Percentiles rank a stretch among this genome's conserved stretches.
Conservation (phyloP, 2,329 filamentous ascomycete genomes). For the Ambrosiella xylebori region DNA sequence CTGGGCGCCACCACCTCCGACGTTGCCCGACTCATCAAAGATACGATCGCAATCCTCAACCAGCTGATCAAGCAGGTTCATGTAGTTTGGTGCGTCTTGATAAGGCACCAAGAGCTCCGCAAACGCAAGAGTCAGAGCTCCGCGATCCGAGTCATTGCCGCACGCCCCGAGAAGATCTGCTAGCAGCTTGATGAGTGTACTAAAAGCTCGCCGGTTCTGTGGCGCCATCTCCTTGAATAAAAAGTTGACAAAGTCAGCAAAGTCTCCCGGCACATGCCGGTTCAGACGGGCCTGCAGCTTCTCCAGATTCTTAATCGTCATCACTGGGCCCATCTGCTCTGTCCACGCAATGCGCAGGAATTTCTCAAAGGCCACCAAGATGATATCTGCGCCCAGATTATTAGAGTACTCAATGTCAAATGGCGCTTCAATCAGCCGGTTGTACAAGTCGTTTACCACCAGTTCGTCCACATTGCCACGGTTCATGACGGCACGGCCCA, state of each 20-base stretch:
- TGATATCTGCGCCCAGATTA: constrained; percentile 62
- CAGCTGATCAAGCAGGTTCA: constrained; percentile 72
- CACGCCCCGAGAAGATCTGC: constrained; percentile 80
- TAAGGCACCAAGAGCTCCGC: constrained; percentile 58
- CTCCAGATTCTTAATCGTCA: constrained; percentile 53
- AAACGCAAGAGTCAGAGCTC: constrained; percentile 74
- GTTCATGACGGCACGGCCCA: constrained; percentile 58
- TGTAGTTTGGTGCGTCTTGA: constrained; percentile 56
- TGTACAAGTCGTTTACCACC: constrained; percentile 77
- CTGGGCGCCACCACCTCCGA: constrained; percentile 12
- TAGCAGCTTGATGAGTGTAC: constrained; percentile 66
- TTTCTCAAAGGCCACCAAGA: constrained; percentile 87
- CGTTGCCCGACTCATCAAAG: constrained; percentile 44
- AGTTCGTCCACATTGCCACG: constrained; percentile 51
- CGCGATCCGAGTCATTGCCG: constrained; percentile 77
- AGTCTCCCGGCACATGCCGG: constrained; percentile 54
- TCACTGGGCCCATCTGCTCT: constrained; percentile 71
- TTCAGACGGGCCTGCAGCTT: constrained; percentile 53
- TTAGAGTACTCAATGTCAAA: constrained; percentile 58
- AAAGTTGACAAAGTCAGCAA: constrained; percentile 49
- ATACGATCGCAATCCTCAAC: constrained; percentile 79
- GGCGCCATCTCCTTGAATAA: constrained; percentile 50
- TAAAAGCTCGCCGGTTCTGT: constrained; percentile 60
- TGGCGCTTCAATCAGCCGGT: constrained; percentile 68
- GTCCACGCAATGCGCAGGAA: constrained; percentile 79